These are phyloP conservation scores for Nelumbo lutea DNA, from an alignment of 164 flowering plant species.

Conservation along the genomic window DNA sequence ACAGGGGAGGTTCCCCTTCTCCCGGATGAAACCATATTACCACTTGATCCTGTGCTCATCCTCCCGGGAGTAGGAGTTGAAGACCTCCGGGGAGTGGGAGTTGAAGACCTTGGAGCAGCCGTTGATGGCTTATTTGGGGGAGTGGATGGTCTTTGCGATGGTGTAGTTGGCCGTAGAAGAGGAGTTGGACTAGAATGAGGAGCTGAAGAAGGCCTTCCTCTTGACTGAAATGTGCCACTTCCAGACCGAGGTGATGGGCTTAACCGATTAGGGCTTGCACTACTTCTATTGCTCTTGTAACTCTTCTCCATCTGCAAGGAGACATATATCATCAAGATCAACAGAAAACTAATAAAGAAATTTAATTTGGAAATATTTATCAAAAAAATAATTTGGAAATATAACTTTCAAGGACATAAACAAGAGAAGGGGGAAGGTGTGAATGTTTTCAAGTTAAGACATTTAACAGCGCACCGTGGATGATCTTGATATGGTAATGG, in stretches of 20 bases:
- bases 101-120: conserved; percentile 58
- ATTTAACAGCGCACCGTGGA: conserved; percentile 47
- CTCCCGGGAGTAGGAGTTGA: conserved; percentile 73
- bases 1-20: conserved; percentile 71
- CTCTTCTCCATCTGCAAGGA: conserved; percentile 70
- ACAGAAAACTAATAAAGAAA: not conserved
- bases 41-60: conserved; percentile 58
- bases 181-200: conserved; percentile 62
- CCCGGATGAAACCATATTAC: conserved; percentile 37
- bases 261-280: conserved; percentile 85
- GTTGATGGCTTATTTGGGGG: conserved; percentile 62
- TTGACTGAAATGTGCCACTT: conserved; percentile 37
- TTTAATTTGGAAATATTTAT: not conserved
- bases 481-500: conserved; percentile 78
- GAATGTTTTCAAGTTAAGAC: not conserved
- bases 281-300: conserved; percentile 61
- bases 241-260: conserved; percentile 85
- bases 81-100: conserved; percentile 71
- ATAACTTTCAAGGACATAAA: no score
- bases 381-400: not conserved
- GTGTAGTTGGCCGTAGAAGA: conserved; percentile 36
- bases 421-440: no score
- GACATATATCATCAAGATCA: not conserved
- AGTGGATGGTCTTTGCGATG: conserved; percentile 68
- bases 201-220: conserved; percentile 72